Evolutionary conservation across 371 early-diverging fungal species (phyloP).

Genomic region (Circinella umbellata): DNA sequence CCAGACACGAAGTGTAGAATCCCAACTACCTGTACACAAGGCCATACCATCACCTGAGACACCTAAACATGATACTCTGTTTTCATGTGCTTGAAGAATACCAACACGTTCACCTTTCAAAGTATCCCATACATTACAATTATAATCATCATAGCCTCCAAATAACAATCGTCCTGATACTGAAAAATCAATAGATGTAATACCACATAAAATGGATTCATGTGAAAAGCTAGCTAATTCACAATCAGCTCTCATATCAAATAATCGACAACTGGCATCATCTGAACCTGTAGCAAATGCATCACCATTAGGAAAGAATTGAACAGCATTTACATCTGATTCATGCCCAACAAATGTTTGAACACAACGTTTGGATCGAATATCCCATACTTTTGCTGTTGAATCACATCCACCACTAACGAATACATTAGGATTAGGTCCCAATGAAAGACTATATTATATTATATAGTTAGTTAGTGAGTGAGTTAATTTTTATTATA

Average conservation of each 20-base stretch:
- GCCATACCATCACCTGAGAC: constrained; percentile 97
- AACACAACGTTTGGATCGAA: constrained; percentile 93
- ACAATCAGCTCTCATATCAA: constrained; percentile 96
- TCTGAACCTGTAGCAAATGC: constrained; percentile 98
- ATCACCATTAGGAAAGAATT: constrained; percentile 98
- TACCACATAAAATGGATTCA: constrained; percentile 95
- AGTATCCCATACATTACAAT: constrained; percentile 98
- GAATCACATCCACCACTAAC: constrained; percentile 98
- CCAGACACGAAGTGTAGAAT: constrained; percentile 85
- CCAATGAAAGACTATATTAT: constrained; percentile 75
- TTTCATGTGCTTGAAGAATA: constrained; percentile 93
- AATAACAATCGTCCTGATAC: constrained; percentile 94
- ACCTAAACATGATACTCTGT: constrained; percentile 95
- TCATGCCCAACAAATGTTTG: constrained; percentile 98
- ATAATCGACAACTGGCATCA: constrained; percentile 96
- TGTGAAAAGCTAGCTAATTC: constrained; percentile 96
- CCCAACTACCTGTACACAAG: constrained; percentile 97
- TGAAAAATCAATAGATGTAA: constrained; percentile 96
- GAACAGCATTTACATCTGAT: constrained; percentile 97
- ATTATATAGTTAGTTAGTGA: neutral
- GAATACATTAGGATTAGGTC: constrained; percentile 93
- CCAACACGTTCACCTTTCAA: constrained; percentile 94
- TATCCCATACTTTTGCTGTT: constrained; percentile 99
- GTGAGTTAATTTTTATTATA: too few relatives aligned
- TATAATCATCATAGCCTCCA: constrained; percentile 98